Conservation (phyloP, 805 yeast genomes). For the Saturnispora sekii region DNA sequence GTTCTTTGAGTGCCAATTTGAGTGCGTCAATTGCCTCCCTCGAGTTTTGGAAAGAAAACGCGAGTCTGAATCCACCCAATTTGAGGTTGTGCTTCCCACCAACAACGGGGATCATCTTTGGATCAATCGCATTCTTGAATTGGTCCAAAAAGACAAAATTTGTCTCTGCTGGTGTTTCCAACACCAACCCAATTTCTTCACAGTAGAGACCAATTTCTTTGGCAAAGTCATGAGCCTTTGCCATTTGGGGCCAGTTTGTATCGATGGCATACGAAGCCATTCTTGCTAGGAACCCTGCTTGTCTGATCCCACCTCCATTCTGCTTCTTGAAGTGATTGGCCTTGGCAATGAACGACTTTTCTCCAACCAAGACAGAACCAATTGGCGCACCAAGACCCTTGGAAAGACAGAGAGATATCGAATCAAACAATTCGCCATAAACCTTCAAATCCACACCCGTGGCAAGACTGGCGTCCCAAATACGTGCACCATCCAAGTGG, state of each 20-base stretch:
- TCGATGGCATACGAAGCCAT: conserved; percentile 76
- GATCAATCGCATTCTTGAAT: conserved; percentile 42
- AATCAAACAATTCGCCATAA: conserved; percentile 71
- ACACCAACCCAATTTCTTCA: conserved; percentile 38
- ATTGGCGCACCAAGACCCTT: conserved; percentile 91
- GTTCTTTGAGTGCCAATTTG: conserved; percentile 49
- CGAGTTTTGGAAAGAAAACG: conserved; percentile 66
- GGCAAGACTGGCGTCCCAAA: conserved; percentile 79
- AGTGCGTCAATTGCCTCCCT: conserved; percentile 46
- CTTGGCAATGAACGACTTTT: conserved; percentile 43
- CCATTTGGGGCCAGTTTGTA: conserved; percentile 53
- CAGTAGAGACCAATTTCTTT: conserved; percentile 43
- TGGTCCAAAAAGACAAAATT: conserved; percentile 74
- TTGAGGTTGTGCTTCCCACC: conserved; percentile 54
- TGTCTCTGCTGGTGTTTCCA: conserved; percentile 70
- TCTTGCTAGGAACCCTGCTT: conserved; percentile 68
- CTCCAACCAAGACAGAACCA: conserved; percentile 80
- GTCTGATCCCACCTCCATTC: conserved; percentile 90
- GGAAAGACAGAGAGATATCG: conserved; percentile 82
- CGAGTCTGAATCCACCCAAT: conserved; percentile 65
- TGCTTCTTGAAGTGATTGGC: conserved; percentile 87
- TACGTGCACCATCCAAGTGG: conserved; percentile 90
- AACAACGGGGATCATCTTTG: conserved; percentile 23
- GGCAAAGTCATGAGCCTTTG: conserved; percentile 40
- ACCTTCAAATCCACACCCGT: conserved; percentile 59